Evolutionary conservation across 225 moss, liverwort and hornwort genomes (phyloP).

Genomic region (Ulota crispa): DNA sequence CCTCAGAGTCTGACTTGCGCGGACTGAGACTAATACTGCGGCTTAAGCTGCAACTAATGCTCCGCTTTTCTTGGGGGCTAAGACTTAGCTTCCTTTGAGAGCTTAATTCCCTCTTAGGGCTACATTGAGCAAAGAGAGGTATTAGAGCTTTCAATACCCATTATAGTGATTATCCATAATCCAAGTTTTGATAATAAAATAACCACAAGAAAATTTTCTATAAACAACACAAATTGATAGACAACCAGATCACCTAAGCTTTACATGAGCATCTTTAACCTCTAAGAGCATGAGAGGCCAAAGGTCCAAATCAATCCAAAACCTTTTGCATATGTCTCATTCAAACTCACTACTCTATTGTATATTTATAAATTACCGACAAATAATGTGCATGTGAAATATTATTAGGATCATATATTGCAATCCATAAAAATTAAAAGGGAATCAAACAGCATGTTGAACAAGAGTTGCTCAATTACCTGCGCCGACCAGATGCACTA

Average conservation of each 20-base stretch:
- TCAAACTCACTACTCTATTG: background rate
- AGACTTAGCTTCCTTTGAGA: conserved; percentile 44
- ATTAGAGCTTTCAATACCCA: conserved; percentile 3
- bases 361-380: background rate
- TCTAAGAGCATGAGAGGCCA: background rate
- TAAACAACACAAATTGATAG: background rate
- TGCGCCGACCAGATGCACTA: conserved; percentile 62
- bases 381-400: background rate
- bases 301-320: background rate
- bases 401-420: background rate
- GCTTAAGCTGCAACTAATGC: conserved; percentile 61
- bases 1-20: conserved; percentile 59
- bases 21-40: conserved; percentile 79
- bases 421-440: background rate
- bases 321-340: background rate
- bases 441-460: background rate
- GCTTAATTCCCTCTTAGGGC: conserved; percentile 58
- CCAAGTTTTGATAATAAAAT: background rate
- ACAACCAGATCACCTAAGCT: background rate
- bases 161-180: background rate
- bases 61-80: conserved; percentile 48
- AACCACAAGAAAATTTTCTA: background rate
- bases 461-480: conserved; percentile 28
- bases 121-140: conserved; percentile 29
- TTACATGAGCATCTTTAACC: background rate